Base-by-base conservation (phyloP, 2,329 filamentous ascomycete species). In the Thielaviopsis ethacetica region DNA sequence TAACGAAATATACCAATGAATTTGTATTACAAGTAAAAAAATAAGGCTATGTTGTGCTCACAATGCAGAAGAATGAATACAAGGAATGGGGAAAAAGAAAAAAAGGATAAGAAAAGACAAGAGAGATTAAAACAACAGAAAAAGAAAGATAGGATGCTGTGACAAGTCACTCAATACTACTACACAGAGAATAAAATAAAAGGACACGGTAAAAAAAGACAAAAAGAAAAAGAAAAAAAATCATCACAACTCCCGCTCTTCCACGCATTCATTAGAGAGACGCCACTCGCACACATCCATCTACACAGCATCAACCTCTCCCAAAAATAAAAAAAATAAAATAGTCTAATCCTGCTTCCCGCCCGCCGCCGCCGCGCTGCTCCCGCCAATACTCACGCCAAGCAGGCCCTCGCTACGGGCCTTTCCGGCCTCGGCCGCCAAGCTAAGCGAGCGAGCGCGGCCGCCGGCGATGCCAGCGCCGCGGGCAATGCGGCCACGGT, bases 401-500 rank as follows among this genome's bases (percentile, higher is more conserved):
- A 61, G 41, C 44, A 61, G 26, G 12, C 53, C 38, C 17, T 61
- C 59, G 21, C 44, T 26, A 10, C 59, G 52, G 21, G 56, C 53
- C 51, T 61, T 61, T 24, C 59, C 59, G n/a, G 56, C 59, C 44
- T 61, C 59, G 5, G 56, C 59, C 26, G 59, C 59, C 27, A 61
- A 27, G 22, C 54, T 58, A 24, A 61, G 52, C 34, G 59, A 61
- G 27, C 59, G 51, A n/a, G 59, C 56, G 38, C 59, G 59, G 17
- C 55, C 38, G 26, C 55, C 59, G 24, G 58, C 26, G 24, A 41
- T 24, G n/a, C 56, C 19, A 22, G 30, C 52, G n/a, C 79, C 30
- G 30, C 30, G 30, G 4, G 30, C 30, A 5, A 34, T 67, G 57
- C 79, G 75, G 59, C 78, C 74, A 49, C 79, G 75, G 67, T 77